These are phyloP conservation scores for Microsporum audouinii DNA, from an alignment of 2,329 filamentous ascomycete species.

Conservation along the genomic window DNA sequence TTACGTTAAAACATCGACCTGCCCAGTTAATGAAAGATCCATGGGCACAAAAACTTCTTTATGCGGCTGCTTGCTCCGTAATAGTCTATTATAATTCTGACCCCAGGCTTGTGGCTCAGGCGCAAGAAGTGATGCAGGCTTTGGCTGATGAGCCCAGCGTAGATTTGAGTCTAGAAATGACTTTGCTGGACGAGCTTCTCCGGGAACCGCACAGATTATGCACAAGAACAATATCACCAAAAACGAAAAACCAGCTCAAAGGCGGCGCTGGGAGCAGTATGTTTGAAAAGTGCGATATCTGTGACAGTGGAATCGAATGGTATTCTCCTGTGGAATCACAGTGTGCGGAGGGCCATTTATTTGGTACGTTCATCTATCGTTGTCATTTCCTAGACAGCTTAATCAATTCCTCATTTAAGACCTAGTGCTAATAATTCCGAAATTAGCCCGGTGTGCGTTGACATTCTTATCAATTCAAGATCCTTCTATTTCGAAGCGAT, in stretches of 20 bases:
- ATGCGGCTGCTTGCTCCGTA: slow-evolving; percentile 28
- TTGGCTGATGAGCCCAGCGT: slow-evolving; percentile 20
- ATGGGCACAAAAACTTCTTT: slow-evolving; percentile 24
- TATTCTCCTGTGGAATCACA: slow-evolving; percentile 36
- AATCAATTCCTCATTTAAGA: background rate
- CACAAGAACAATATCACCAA: slow-evolving; percentile 17
- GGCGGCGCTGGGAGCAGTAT: slow-evolving; percentile 18
- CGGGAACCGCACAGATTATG: background rate
- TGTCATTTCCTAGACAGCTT: background rate
- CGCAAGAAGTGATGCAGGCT: slow-evolving; percentile 20
- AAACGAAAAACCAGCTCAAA: slow-evolving; percentile 16
- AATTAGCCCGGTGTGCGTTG: slow-evolving; percentile 41
- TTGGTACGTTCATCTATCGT: slow-evolving; percentile 26
- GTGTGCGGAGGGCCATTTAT: slow-evolving; percentile 43
- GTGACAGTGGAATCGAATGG: slow-evolving; percentile 38
- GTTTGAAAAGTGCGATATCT: slow-evolving; percentile 44
- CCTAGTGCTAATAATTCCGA: slow-evolving; percentile 6
- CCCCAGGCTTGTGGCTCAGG: slow-evolving; percentile 17
- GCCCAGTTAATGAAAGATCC: slow-evolving; percentile 13
- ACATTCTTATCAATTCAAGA: slow-evolving; percentile 46
- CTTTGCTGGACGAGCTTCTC: slow-evolving; percentile 15
- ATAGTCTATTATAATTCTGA: slow-evolving; percentile 21
- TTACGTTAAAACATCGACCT: slow-evolving; percentile 19
- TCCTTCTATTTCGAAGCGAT: slow-evolving; percentile 43
- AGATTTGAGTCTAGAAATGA: slow-evolving; percentile 25